Evolutionary conservation across 768 basidiomycete genomes (phyloP).

Genomic region (Dioszegia crocea): DNA sequence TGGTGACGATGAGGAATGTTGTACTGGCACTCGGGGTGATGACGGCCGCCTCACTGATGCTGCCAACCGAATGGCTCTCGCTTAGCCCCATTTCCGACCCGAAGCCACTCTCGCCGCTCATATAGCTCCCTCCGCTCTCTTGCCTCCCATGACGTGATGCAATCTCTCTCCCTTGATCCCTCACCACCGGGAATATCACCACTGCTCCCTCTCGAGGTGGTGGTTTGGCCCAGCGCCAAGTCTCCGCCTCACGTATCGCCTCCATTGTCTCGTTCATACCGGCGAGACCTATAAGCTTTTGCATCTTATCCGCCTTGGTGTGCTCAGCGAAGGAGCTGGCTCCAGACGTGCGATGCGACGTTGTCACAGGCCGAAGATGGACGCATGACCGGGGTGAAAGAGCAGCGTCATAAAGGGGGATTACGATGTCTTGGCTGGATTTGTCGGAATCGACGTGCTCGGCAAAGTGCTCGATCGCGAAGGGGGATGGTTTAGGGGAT

Average conservation of each 20-base stretch:
- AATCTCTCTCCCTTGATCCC: neutral
- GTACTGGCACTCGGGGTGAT: slow-evolving; percentile 1
- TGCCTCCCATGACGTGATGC: neutral
- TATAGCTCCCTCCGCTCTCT: neutral
- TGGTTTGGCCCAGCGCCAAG: slow-evolving; percentile 2
- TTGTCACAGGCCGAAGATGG: neutral
- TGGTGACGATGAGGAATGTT: neutral
- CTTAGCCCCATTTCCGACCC: slow-evolving; percentile 6
- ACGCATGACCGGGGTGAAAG: slow-evolving; percentile 1
- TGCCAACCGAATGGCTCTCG: neutral
- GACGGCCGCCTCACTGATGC: slow-evolving; percentile 1
- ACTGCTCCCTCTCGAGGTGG: neutral
- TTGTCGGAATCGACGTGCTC: neutral
- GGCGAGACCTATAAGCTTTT: neutral
- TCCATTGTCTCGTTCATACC: neutral
- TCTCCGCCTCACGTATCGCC: slow-evolving; percentile 1
- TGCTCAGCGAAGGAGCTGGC: neutral
- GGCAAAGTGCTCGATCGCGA: slow-evolving; percentile 2
- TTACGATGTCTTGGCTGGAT: neutral
- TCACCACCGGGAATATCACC: neutral
- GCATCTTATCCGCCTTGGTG: slow-evolving; percentile 1
- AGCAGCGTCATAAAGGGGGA: neutral
- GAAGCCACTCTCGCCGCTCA: neutral
- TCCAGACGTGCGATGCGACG: too few relatives aligned
- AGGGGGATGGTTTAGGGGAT: slow-evolving; percentile 1